Percentiles rank a stretch among this genome's conserved stretches.
phyloP scores from a whole-genome alignment of 2,329 filamentous ascomycete genomes.

The Cladosporium cucumerinum region DNA sequence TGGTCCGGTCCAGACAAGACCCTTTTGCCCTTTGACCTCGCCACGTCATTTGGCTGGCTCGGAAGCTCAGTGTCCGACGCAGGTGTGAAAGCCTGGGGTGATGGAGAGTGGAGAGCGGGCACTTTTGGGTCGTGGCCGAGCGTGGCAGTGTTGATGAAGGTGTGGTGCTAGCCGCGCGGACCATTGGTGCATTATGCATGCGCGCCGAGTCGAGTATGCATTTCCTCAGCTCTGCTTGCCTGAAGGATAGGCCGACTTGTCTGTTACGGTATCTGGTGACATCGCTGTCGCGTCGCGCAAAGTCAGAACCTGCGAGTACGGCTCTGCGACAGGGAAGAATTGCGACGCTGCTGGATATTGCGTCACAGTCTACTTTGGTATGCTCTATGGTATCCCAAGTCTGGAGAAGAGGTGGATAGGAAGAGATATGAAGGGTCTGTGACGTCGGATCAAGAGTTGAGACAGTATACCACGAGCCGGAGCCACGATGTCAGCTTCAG shows the following conservation, averaged over 20 bases:
- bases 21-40: not conserved
- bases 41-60: not conserved
- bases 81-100: not conserved
- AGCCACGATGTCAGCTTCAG: not conserved
- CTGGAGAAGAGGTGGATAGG: not conserved
- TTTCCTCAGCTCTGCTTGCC: not conserved
- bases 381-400: not conserved
- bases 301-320: not conserved
- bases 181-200: constrained; percentile 7
- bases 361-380: not conserved
- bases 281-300: not conserved
- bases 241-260: not conserved
- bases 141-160: constrained; percentile 6
- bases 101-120: not conserved
- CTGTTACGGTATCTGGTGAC: not conserved
- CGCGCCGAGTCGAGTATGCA: not conserved
- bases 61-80: not conserved
- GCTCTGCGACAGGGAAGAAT: not conserved
- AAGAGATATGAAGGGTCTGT: not conserved
- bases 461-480: not conserved
- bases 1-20: not conserved
- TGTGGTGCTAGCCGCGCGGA: constrained; percentile 8
- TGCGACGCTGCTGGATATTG: not conserved
- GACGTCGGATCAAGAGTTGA: not conserved
- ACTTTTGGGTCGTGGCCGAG: not conserved